Base-by-base conservation (phyloP, 192 early-diverging fungal species). In the Pilaira anomala region DNA sequence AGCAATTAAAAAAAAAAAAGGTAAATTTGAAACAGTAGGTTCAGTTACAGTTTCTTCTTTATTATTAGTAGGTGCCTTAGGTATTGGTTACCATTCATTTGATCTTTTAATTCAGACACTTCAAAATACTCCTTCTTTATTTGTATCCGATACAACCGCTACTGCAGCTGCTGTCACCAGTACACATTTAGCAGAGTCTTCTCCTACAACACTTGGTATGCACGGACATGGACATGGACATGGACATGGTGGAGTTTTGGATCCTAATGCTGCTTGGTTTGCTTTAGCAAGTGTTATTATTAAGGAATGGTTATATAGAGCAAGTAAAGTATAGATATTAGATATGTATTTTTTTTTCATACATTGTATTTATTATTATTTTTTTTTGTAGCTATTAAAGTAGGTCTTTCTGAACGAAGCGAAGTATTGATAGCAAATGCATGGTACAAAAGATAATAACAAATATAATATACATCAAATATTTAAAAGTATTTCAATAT, bases 351-450 rank as follows among this genome's bases (percentile, higher is more conserved):
- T 16, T 24, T 28, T 41, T 19, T 29, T 36, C 16, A 59, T 71
- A 36, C 7, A 22, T 29, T 48, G 50, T 58, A 19, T 14, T 40
- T 14, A 19, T 44, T 50, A 36, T 36, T 44, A 18, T 57, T 48
- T 7, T 41, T 22, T 25, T 28, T 50, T 55, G 7, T 53, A 76
- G 74, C 74, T 42, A 80, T 88, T 71, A 77, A 79, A 52, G 85
- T 91, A 7, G 92, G 82, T 18, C 54, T 60, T 28, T 72, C 77
- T 22, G 81, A 82, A 58, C 78, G 86, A 29, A 87, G 84, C 21
- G 77, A 86, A 45, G 90, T 94, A 1, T 73, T 94, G 25, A 67
- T 90, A 6, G 92, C 92, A 16, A 93, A 93, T 72, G 92, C 92
- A 52, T 93, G 88, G 76, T 77, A 67, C 7, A 12, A 51, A 3